A percentile compares a stretch with the other conserved stretches of the same genome.
These are phyloP conservation scores for Leccinum pachyderme DNA, from an alignment of 1,284 basidiomycete species.

Conservation along the genomic window DNA sequence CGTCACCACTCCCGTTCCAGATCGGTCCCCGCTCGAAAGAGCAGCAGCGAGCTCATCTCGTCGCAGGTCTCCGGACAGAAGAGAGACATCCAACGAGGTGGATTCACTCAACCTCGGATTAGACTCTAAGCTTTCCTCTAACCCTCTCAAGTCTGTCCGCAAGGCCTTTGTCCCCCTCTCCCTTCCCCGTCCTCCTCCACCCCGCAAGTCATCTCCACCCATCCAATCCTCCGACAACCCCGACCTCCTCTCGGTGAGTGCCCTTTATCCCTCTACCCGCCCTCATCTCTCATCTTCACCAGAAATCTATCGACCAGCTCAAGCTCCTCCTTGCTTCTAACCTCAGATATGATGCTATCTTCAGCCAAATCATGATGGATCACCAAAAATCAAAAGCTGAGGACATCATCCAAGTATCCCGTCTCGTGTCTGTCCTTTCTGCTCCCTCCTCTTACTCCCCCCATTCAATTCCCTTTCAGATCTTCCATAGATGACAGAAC, in stretches of 20 bases:
- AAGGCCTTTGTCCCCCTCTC: neutral
- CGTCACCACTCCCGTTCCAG: constrained; percentile 33
- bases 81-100: constrained; percentile 28
- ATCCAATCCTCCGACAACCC: constrained; percentile 1
- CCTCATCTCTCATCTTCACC: constrained; percentile 1
- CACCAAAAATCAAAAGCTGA: constrained; percentile 12
- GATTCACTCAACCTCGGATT: constrained; percentile 22
- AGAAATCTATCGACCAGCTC: constrained; percentile 27
- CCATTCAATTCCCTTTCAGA: constrained; percentile 13
- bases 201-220: constrained; percentile 8
- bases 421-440: constrained; percentile 17
- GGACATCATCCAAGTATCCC: constrained; percentile 26
- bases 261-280: neutral
- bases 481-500: constrained; percentile 30
- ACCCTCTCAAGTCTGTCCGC: constrained; percentile 19
- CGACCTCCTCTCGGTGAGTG: constrained; percentile 19
- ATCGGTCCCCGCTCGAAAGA: constrained; percentile 31
- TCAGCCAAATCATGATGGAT: constrained; percentile 17
- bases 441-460: neutral
- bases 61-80: constrained; percentile 13
- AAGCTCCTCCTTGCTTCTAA: constrained; percentile 13
- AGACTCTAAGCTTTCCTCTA: constrained; percentile 2
- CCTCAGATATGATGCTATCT: constrained; percentile 11
- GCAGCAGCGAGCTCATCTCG: neutral
- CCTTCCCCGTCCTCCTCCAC: constrained; percentile 1